Evolutionary conservation across 345 rosid species (phyloP), one percentile per base, ranked within the genome.

Genomic region (Punica granatum): DNA sequence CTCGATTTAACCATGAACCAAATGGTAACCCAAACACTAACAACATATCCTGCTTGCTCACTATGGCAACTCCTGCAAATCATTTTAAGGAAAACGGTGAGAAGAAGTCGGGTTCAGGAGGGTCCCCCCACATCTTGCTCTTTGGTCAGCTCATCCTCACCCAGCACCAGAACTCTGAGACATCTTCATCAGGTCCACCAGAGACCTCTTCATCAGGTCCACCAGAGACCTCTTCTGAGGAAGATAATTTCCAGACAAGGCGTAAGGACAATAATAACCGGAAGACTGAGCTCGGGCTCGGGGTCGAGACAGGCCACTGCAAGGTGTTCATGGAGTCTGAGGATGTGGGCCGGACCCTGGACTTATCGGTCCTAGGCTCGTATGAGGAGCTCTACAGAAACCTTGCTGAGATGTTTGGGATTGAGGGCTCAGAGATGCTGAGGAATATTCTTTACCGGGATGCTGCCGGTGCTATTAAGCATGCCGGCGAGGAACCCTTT

Each of bases 321-420:
- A 90, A 90, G 77, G 94, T 93, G 49, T 93, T 88, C 68, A 73
- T 87, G 92, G 92, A 90, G 75, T 87, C 96, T 0, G 98, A 93
- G 25, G 86, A 88, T 26, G 86, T 90, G 4, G 97, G 96, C 25
- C 80, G 97, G 70, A 90, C 94, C 1, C 84, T 93, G 39, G 93
- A 93, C 74, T 72, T 93, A 15, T 86, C 97, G 0, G 79, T 75
- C 66, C 81, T 93, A 13, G 78, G 92, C 36, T 93, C 98, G 6
- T 93, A 93, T 2, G 88, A 88, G 58, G 97, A 93, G 73, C 76
- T 92, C 64, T 71, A 82, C 36, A 61, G 82, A 67, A 88, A 90
- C 70, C 81, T 90, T 25, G 84, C 88, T 25, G 80, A 82, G 73
- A 86, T 90, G 92, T 93, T 85, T 67, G 92, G 88, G n/a, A 78